Base-by-base conservation (phyloP, 192 early-diverging fungal species). In the Fimicolochytrium jonesii region DNA sequence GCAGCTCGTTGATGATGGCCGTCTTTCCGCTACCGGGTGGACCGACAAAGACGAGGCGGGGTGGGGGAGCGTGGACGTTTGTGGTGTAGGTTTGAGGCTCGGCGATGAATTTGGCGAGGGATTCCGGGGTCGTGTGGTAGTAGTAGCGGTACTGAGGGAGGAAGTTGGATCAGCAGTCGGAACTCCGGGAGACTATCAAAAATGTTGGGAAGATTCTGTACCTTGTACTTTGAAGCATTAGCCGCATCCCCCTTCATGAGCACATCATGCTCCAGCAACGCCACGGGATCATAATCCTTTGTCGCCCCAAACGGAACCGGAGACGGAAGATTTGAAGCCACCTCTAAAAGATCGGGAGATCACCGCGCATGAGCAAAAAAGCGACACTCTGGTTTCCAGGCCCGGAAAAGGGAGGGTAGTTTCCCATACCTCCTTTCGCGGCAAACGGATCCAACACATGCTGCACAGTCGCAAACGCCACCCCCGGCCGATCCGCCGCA, bases 271-370 rank as follows among this genome's bases (percentile, higher is more conserved):
- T 68, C 62, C 28, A 68, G 49, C 41, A 83, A 64, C 3, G 66
- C 59, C 34, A 73, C 61, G 13, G 81, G 81, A 57, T 77, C 80
- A 53, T 70, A 83, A 42, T 77, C 72, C 57, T 80, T 80, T 0
- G 81, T 80, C 17, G 32, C 30, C 10, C 81, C 81, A 3, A 75
- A 42, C 32, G 78, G 75, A n/a, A 70, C 33, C 11, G 39, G n/a
- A 1, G 68, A 22, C 0, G 71, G 66, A n/a, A n/a, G n/a, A n/a
- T n/a, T n/a, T n/a, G n/a, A n/a, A n/a, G n/a, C n/a, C n/a, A n/a
- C n/a, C n/a, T n/a, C n/a, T n/a, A n/a, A n/a, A n/a, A n/a, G n/a
- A n/a, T n/a, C n/a, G n/a, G n/a, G n/a, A n/a, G n/a, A n/a, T n/a
- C n/a, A n/a, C n/a, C n/a, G n/a, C n/a, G n/a, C n/a, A n/a, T n/a